Base-by-base conservation (phyloP, 331 rosid species). In the Quercus phellos region DNA sequence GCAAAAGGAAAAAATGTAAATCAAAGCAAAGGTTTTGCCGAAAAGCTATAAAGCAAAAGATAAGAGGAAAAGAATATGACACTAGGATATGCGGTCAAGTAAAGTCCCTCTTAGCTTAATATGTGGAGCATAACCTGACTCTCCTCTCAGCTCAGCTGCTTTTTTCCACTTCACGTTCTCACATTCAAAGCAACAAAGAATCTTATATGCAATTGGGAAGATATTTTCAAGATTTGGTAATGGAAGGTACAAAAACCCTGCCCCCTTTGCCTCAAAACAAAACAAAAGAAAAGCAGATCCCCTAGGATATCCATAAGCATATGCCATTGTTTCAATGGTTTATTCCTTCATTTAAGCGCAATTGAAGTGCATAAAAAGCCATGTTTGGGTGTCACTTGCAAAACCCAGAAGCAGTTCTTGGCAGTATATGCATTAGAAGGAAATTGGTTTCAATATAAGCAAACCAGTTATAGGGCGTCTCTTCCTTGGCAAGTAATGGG, bases 381-480 rank as follows among this genome's bases (percentile, higher is more conserved):
- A 19, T 69, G 11, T 32, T 22, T 35, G 26, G 77, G 50, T 43
- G 77, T 76, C 60, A 51, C 63, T 21, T 43, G 27, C 29, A 71
- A 69, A 74, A 59, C 63, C 26, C 81, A 68, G 35, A 76, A 69
- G 46, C 80, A 77, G 67, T 53, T 54, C 60, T 54, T 59, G 27
- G 17, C 24, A 71, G 17, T 16, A 24, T 24, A 56, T 38, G 46
- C 11, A 38, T 38, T 38, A 38, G 46, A 4, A 34, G 51, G 53
- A 13, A 34, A 26, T 4, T 64, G 35, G 11, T 70, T 68, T 46
- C 53, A 38, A 38, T 38, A 38, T 84, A 81, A 81, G 90, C 88
- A 83, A 85, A 66, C 30, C 74, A 77, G 85, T 88, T 79, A 60
- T 79, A 74, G 84, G 90, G 88, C 87, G 34, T 17, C 88, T 81